Evolutionary conservation across 805 yeast species (phyloP), one percentile per base, ranked within the genome.

Genomic region (Priceomyces carsonii): DNA sequence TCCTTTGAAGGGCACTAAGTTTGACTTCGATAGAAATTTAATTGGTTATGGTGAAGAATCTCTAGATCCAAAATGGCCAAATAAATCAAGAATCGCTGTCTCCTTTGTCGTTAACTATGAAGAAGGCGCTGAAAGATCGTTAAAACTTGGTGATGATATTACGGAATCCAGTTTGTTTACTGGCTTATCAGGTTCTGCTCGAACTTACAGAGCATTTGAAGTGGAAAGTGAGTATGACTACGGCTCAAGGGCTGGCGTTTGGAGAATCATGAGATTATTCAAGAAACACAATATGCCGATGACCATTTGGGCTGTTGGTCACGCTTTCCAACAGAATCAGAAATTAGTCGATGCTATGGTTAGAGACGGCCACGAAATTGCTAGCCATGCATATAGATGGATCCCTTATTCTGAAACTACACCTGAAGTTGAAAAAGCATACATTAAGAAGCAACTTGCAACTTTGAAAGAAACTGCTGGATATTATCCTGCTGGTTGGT

Each of bases 1-100:
- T 9, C 20, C 30, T 12, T n/a, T n/a, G n/a, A n/a, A n/a, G n/a
- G 40, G 34, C 5, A 34, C 47, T 16, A 43, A 43, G 29, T 43
- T 16, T 24, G 44, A 40, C 28, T 40, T 43, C 18, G 23, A 36
- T 12, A 34, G 47, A 37, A 42, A 43, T 18, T 28, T 43, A 16
- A 20, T 37, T 26, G 60, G 60, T 4, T 53, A 55, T 33, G 60
- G 60, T 6, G 59, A 53, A 33, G 37, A 39, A 19, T 46, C 52
- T 4, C 38, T 52, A 13, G 47, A 51, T 16, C 42, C 48, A 18
- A 25, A 44, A 36, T 53, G 53, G 50, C 57, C 58, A 3, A 35
- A 44, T 17, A 33, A 36, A 9, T 42, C 45, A 16, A 51, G 43
- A 27, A 39, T 51, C 12, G 58, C 58, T 2, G 38, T 53, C 15